Conservation (phyloP, 2,329 filamentous ascomycete species). For the Aureobasidium leucospermi region DNA sequence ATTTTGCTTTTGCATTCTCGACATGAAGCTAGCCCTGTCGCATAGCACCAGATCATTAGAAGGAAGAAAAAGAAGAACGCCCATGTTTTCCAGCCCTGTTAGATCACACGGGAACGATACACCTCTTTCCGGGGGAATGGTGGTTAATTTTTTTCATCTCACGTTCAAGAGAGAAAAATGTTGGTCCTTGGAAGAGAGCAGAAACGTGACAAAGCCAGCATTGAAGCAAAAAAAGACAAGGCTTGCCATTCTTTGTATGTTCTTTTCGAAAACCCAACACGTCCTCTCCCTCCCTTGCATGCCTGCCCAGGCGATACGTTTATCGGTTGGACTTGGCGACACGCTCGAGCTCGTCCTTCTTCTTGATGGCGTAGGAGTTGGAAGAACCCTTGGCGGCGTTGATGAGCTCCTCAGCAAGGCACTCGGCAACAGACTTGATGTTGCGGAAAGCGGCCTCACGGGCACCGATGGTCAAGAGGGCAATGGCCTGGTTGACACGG, state of each 20-base stretch:
- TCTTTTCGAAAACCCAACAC: background rate
- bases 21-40: background rate
- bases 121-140: background rate
- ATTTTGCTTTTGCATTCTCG: slow-evolving; percentile 10
- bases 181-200: background rate
- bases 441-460: slow-evolving; percentile 99
- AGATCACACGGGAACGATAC: slow-evolving; percentile 2
- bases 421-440: slow-evolving; percentile 99
- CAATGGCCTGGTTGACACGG: slow-evolving; percentile 99
- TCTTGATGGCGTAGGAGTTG: slow-evolving; percentile 99
- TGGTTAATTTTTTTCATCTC: background rate
- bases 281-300: background rate
- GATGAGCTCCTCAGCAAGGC: slow-evolving; percentile 99
- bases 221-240: slow-evolving; percentile 2
- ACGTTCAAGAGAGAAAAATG: background rate
- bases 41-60: background rate
- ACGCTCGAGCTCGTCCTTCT: slow-evolving; percentile 99
- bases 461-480: slow-evolving; percentile 97
- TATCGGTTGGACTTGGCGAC: slow-evolving; percentile 99
- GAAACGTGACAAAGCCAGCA: background rate
- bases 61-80: background rate
- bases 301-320: slow-evolving; percentile 36
- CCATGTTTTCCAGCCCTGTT: slow-evolving; percentile 1
- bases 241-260: slow-evolving; percentile 1
- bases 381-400: slow-evolving; percentile 99